Percentiles rank a stretch among this genome's conserved stretches.
phyloP scores from a whole-genome alignment of 768 basidiomycete species.

The Boletellus emodensis region DNA sequence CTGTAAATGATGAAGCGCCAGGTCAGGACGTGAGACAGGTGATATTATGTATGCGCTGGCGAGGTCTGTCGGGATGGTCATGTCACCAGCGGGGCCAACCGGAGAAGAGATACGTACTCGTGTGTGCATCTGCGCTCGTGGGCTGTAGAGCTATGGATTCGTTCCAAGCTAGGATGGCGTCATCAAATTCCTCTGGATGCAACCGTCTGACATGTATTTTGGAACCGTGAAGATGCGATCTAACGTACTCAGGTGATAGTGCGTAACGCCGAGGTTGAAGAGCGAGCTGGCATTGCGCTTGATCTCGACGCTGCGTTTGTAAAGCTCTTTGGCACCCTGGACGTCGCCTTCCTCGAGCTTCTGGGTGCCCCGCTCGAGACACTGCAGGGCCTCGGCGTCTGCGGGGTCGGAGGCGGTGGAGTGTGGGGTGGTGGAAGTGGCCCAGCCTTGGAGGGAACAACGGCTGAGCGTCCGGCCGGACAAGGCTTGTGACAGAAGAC shows the following conservation, averaged over 20 bases:
- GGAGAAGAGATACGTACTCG: constrained; percentile 51
- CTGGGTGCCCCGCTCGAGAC: constrained; percentile 77
- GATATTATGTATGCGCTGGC: constrained; percentile 89
- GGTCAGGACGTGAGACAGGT: constrained; percentile 73
- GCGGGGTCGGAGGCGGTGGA: constrained; percentile 83
- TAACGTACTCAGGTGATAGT: constrained; percentile 79
- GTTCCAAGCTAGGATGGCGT: constrained; percentile 83
- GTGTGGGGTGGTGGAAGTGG: constrained; percentile 74
- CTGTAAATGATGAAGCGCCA: constrained; percentile 83
- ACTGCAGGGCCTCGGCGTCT: constrained; percentile 71
- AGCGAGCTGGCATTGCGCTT: constrained; percentile 76
- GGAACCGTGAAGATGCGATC: constrained; percentile 9
- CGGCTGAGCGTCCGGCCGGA: background rate
- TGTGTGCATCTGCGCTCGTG: constrained; percentile 81
- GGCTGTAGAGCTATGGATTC: constrained; percentile 80
- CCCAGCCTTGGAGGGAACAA: constrained; percentile 50
- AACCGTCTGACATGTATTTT: constrained; percentile 15
- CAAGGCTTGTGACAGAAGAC: constrained; percentile 17
- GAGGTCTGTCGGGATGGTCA: constrained; percentile 51
- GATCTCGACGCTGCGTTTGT: constrained; percentile 76
- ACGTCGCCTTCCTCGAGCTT: constrained; percentile 87
- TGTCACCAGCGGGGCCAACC: constrained; percentile 18
- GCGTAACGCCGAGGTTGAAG: constrained; percentile 86
- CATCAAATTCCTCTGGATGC: constrained; percentile 75
- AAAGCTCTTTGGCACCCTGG: constrained; percentile 69